Base-by-base conservation (phyloP, 106 monocot genomes). In the Dendrobium chrysotoxum region DNA sequence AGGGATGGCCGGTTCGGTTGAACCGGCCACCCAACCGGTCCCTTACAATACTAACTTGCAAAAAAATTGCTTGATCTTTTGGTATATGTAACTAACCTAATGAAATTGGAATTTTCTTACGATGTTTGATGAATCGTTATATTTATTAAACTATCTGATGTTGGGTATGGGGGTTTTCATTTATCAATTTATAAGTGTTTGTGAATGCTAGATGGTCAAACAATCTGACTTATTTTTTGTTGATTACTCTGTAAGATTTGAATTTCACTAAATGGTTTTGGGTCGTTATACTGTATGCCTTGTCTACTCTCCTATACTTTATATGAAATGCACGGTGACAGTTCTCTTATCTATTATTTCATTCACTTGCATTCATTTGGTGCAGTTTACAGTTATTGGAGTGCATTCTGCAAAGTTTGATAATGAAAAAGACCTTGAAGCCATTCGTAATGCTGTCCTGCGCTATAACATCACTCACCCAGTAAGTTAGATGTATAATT, bases 371-470 rank as follows among this genome's bases (percentile, higher is more conserved):
- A 80, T 83, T 70, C 26, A 78, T 78, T 58, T 81, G 21, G 15
- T 88, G 85, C 88, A 98, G 98, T 92, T 98, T 76, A 88, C 86
- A 72, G 91, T 98, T 82, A 79, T 98, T 80, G 98, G 98, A 68
- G 95, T 98, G 75, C 98, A 98, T 87, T 98, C 98, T 81, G 98
- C 98, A 75, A 98, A 98, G 85, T 98, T 98, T 85, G 98, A 98
- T 75, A 98, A 98, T 83, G 98, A 98, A 83, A 98, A 93, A 78
- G 98, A 98, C 79, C 86, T 92, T 46, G 98, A 95, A 88, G 92
- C 98, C 67, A 98, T 98, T 77, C 90, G 98, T 26, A 98, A 92
- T 85, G 94, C 98, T 31, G 98, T 98, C 53, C 80, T 98, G 75
- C 92, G 98, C 28, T 92, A 98, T 85, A 95, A 95, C 81, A 83